Evolutionary conservation across 2,329 filamentous ascomycete species (phyloP).

Genomic region (Colletotrichum godetiae): DNA sequence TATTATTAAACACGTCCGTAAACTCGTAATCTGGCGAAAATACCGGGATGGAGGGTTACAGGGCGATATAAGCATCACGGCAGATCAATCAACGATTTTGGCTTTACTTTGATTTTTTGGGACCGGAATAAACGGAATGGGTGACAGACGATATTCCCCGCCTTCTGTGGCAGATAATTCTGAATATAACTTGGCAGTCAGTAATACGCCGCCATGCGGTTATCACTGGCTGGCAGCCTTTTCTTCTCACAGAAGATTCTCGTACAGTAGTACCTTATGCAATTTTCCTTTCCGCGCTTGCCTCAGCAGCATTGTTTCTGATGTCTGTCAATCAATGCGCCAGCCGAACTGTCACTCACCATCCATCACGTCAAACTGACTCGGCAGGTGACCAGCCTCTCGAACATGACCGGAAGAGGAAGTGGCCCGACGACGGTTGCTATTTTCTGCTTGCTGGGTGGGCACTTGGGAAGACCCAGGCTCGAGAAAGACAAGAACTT

Average conservation of each 20-base stretch:
- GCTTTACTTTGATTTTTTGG: slow-evolving; percentile 11
- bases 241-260: background rate
- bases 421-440: slow-evolving; percentile 14
- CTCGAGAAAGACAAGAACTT: background rate
- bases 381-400: background rate
- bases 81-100: slow-evolving; percentile 29
- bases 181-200: slow-evolving; percentile 26
- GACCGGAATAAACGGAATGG: slow-evolving; percentile 7
- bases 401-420: background rate
- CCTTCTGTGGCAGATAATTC: slow-evolving; percentile 30
- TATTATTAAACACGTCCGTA: slow-evolving; percentile 8
- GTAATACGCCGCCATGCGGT: background rate
- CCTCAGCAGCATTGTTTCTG: background rate
- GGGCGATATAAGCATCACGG: slow-evolving; percentile 21
- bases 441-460: background rate
- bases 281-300: background rate
- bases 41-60: slow-evolving; percentile 19
- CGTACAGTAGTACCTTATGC: background rate
- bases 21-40: slow-evolving; percentile 24
- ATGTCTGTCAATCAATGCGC: slow-evolving; percentile 6
- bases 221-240: background rate
- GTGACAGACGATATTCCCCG: slow-evolving; percentile 20
- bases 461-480: background rate
- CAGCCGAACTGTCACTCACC: background rate
- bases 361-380: slow-evolving; percentile 6